Base-by-base conservation (phyloP, 345 rosid genomes). In the Hypericum androsaemum region DNA sequence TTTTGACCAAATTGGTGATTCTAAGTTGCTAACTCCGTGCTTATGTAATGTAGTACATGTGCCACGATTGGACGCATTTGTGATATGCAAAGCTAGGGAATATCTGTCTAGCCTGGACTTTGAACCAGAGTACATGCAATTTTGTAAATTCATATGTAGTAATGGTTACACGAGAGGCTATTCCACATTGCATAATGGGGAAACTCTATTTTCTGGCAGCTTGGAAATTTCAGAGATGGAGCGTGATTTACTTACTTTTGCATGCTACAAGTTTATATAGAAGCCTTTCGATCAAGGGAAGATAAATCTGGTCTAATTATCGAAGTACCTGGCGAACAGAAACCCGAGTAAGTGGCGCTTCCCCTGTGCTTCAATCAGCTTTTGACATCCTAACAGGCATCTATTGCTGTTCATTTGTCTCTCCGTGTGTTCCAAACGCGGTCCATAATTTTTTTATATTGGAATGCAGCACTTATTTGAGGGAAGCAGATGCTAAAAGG, bases 41-140 rank as follows among this genome's bases (percentile, higher is more conserved):
- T 22, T 4, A 54, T 56, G 42, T n/a, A n/a, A n/a, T n/a, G 6
- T 67, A 83, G 92, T 83, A 41, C 80, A 84, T 7, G 76, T 69
- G 58, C 96, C 87, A 16, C 81, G 66, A 49, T 62, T 80, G 52
- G 94, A 78, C 59, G 70, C 87, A 0, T 87, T 87, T 55, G 78
- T 87, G 12, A 80, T 80, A 55, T 83, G 94, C 71, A 74, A 67
- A 64, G 81, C 85, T 66, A 76, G 70, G 28, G 74, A 79, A 16
- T 78, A 80, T 39, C 77, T 83, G 16, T 58, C 68, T 14, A 40
- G 57, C n/a, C 44, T 49, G 2, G 72, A 68, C 53, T 63, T 63
- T 22, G 73, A 68, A 60, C 64, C 64, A 3, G 73, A 63, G 39
- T 59, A 68, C 64, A 68, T 68, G 68, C 62, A 67, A 49, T 55